These are phyloP conservation scores for Backusella macrospora DNA, from an alignment of 192 early-diverging fungal genomes.

Conservation along the genomic window DNA sequence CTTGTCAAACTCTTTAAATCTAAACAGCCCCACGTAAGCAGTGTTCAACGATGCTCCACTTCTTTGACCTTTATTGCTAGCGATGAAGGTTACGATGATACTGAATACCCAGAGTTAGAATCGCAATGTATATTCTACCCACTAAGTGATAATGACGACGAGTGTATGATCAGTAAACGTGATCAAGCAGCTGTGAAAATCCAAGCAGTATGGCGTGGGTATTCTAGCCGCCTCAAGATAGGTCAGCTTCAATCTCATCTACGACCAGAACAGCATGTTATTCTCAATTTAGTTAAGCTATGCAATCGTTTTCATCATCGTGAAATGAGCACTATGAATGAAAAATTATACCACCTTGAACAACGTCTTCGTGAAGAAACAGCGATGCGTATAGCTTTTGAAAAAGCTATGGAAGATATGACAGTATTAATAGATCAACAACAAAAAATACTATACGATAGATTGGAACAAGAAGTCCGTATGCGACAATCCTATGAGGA, in stretches of 20 bases:
- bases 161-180: not conserved
- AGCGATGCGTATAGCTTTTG: slow-evolving; percentile 34
- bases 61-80: not conserved
- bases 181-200: slow-evolving; percentile 26
- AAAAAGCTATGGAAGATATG: slow-evolving; percentile 41
- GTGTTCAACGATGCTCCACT: not conserved
- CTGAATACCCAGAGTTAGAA: slow-evolving; percentile 22
- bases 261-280: not conserved
- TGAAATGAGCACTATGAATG: slow-evolving; percentile 5
- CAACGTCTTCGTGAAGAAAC: slow-evolving; percentile 27
- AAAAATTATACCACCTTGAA: slow-evolving; percentile 20
- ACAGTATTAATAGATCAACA: slow-evolving; percentile 34
- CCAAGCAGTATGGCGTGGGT: slow-evolving; percentile 29
- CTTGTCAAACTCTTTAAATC: slow-evolving; percentile 1
- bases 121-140: slow-evolving; percentile 29
- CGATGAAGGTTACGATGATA: slow-evolving; percentile 31
- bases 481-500: slow-evolving; percentile 34
- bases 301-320: slow-evolving; percentile 13
- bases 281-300: not conserved
- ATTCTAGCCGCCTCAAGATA: not conserved
- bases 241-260: not conserved
- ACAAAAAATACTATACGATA: slow-evolving; percentile 31
- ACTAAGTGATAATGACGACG: slow-evolving; percentile 5
- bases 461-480: slow-evolving; percentile 32
- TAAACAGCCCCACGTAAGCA: not conserved